Conservation (phyloP, 768 basidiomycete species). For the Gelatoporia subvermispora region DNA sequence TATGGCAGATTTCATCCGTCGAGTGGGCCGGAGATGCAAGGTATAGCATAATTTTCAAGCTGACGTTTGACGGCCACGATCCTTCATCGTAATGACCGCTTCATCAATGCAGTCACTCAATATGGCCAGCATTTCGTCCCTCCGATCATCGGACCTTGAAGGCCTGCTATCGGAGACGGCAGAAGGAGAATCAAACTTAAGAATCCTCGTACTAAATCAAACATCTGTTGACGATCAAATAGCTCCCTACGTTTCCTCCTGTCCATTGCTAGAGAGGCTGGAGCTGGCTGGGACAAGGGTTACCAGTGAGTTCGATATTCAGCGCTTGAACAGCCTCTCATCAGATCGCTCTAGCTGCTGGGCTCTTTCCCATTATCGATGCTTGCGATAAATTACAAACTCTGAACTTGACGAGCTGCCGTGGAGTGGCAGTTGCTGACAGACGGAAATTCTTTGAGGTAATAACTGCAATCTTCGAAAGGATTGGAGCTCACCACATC, state of each 20-base stretch:
- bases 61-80: too few relatives aligned
- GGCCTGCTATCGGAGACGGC: constrained; percentile 38
- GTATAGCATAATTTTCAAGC: constrained; percentile 31
- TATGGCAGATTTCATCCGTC: constrained; percentile 41
- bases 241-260: constrained; percentile 47
- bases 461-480: constrained; percentile 1
- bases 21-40: constrained; percentile 57
- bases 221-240: constrained; percentile 59
- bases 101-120: constrained; percentile 64
- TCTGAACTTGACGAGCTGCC: constrained; percentile 65
- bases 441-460: constrained; percentile 67
- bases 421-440: constrained; percentile 54
- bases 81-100: too few relatives aligned
- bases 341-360: constrained; percentile 38
- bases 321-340: neutral
- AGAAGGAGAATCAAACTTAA: constrained; percentile 33
- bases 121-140: constrained; percentile 44
- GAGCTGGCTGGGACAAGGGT: constrained; percentile 56
- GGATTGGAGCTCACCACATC: neutral
- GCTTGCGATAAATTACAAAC: constrained; percentile 46
- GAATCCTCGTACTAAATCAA: constrained; percentile 51
- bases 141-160: constrained; percentile 48
- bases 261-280: constrained; percentile 41
- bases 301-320: constrained; percentile 39
- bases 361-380: constrained; percentile 54